Evolutionary conservation across 257 asterid genomes (phyloP), one percentile per base, ranked within the genome.

Genomic region (Penstemon barbatus): DNA sequence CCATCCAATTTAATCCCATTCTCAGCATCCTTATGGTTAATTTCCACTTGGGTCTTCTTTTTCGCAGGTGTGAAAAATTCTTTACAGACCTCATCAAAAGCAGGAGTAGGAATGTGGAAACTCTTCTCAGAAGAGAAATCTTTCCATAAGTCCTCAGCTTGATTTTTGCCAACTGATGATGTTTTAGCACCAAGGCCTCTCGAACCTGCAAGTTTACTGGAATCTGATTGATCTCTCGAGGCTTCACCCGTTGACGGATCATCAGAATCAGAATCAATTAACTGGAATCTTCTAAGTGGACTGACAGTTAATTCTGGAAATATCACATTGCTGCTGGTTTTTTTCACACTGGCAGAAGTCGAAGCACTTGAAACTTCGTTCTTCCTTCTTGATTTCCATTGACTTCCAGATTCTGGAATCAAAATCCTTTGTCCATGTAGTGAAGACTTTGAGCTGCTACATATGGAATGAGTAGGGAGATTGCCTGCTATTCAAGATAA

Each of bases 231-330:
- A 42, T 67, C 57, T 64, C 57, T 71, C 7, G 54, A 58, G 63
- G 57, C 74, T 61, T 78, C 82, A 46, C 49, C 66, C 54, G 67
- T 45, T 63, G 84, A 81, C 73, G 86, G 84, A 71, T 88, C 92
- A 71, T 88, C 98, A 58, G 84, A 79, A 65, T 75, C 96, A 54
- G 96, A 91, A 78, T 86, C 92, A 50, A 94, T 85, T 84, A 94
- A 71, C 81, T 87, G 97, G 80, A 89, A 94, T 82, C 72, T 89
- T 83, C 97, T 87, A 61, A 89, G 76, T 70, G 99, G 99, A 78
- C 97, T 94, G 62, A 77, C 69, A 62, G 85, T 65, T 71, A 79
- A 75, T 73, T 78, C 65, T 3, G 95, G 88, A 68, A 86, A 78
- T 46, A 77, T 36, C 55, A 71, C 11, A 57, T 71, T 78, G 77